A percentile compares a stretch with the other conserved stretches of the same genome.
Evolutionary conservation across 163 green algal species (phyloP).

Genomic region (Prototheca stagnorum): DNA sequence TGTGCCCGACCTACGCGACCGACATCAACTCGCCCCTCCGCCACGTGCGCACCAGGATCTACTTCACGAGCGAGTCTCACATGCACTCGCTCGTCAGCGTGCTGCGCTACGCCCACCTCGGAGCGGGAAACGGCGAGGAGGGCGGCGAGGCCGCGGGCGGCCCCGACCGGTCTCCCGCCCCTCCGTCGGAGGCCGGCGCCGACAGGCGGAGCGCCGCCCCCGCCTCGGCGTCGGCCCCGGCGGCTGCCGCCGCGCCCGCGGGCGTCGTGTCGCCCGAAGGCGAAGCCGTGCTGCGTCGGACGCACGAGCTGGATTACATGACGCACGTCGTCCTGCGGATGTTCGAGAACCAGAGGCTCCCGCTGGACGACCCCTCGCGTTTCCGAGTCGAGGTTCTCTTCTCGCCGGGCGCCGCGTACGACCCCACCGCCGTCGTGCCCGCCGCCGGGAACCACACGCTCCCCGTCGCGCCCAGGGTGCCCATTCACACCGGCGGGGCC

Average conservation of each 20-base stretch:
- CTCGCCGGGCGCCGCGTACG: constrained; percentile 42
- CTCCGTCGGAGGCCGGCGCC: not conserved
- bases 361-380: constrained; percentile 30
- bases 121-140: constrained; percentile 9
- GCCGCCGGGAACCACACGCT: constrained; percentile 46
- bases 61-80: constrained; percentile 96
- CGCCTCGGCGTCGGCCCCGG: not conserved
- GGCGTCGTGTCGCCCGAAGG: not conserved
- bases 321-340: constrained; percentile 87
- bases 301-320: constrained; percentile 79
- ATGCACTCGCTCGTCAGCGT: constrained; percentile 94
- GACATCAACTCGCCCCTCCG: constrained; percentile 86
- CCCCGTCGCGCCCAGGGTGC: constrained; percentile 26
- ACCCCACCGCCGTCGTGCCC: constrained; percentile 32
- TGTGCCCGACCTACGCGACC: constrained; percentile 51
- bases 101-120: constrained; percentile 52
- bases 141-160: not conserved
- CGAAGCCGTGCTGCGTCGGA: constrained; percentile 29
- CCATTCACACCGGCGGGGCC: constrained; percentile 18
- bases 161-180: not conserved
- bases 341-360: constrained; percentile 65
- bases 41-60: constrained; percentile 92
- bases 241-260: not conserved
- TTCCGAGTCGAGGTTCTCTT: constrained; percentile 77
- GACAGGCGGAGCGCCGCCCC: too few relatives aligned